Conservation (phyloP, 2,329 filamentous ascomycete genomes). For the Aspergillus awamori region DNA sequence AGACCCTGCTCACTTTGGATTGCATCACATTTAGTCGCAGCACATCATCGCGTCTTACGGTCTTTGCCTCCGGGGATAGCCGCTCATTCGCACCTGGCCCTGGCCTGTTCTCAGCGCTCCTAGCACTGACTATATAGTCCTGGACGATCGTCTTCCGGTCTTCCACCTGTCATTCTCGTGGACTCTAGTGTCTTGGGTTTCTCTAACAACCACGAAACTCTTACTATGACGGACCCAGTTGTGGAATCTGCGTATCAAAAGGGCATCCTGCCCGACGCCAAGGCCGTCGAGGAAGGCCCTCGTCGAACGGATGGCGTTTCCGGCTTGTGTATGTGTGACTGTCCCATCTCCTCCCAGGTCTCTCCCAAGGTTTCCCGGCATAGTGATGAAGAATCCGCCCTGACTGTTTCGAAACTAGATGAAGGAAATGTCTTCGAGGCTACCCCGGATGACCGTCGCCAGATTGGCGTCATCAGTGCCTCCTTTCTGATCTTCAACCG, state of each 20-base stretch:
- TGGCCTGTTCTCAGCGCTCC: background rate
- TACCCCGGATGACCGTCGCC: conserved; percentile 40
- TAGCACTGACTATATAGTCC: background rate
- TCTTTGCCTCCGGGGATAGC: conserved; percentile 19
- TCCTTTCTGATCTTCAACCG: conserved; percentile 54
- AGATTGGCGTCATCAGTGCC: conserved; percentile 47
- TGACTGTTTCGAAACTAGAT: conserved; percentile 26
- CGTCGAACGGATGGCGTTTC: conserved; percentile 37
- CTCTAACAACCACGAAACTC: too few species aligned
- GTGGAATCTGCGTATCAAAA: conserved; percentile 22
- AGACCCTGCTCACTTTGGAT: conserved; percentile 30
- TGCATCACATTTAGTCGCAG: conserved; percentile 35
- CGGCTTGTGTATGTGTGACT: conserved; percentile 33
- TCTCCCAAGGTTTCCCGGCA: background rate
- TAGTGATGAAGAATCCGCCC: background rate
- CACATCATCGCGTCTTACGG: conserved; percentile 30
- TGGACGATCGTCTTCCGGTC: background rate
- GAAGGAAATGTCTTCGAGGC: conserved; percentile 41
- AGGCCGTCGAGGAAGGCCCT: conserved; percentile 27
- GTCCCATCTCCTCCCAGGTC: background rate
- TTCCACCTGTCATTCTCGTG: too few species aligned
- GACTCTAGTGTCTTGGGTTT: too few species aligned
- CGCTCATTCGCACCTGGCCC: background rate
- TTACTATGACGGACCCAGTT: conserved; percentile 19
- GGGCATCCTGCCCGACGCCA: conserved; percentile 24